phyloP scores from a whole-genome alignment of 164 flowering plant genomes.

The Hamamelis virginiana region DNA sequence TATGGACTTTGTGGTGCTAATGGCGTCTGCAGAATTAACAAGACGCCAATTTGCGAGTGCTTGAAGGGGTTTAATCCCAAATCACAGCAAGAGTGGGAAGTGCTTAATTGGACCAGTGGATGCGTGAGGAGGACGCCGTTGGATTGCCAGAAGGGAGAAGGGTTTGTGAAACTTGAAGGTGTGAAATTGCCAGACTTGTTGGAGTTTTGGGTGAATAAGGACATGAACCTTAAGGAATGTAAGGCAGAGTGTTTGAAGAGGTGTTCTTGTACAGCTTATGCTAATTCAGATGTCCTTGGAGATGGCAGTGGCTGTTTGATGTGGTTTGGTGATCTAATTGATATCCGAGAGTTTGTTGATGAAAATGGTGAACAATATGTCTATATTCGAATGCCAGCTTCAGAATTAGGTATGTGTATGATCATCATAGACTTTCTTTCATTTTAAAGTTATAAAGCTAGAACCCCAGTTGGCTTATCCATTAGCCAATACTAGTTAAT shows the following conservation, averaged over 20 bases:
- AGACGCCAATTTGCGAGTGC: background rate
- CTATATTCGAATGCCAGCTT: constrained; percentile 16
- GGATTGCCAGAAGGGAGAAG: constrained; percentile 17
- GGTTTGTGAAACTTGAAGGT: constrained; percentile 13
- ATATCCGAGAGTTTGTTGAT: constrained; percentile 5
- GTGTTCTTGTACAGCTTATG: constrained; percentile 31
- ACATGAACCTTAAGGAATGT: constrained; percentile 11
- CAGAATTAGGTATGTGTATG: constrained; percentile 6
- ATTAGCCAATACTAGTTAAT: no score
- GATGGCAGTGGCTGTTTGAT: constrained; percentile 25
- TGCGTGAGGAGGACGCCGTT: constrained; percentile 7
- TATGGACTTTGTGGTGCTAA: constrained; percentile 12
- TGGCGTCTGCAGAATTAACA: background rate
- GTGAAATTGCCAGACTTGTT: constrained; percentile 24
- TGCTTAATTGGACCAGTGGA: no score
- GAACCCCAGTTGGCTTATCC: no score
- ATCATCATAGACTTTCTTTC: no score
- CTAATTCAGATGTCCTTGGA: constrained; percentile 1
- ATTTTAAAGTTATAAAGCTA: no score
- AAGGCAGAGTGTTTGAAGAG: constrained; percentile 18
- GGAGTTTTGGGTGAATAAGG: background rate
- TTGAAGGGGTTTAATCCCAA: background rate
- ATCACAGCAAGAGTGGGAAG: background rate
- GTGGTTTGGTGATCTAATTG: constrained; percentile 26
- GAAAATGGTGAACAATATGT: constrained; percentile 9